A percentile compares a stretch with the other conserved stretches of the same genome.
These are phyloP conservation scores for Protomyces inouyei DNA, from an alignment of 1,139 yeast species.

Conservation along the genomic window DNA sequence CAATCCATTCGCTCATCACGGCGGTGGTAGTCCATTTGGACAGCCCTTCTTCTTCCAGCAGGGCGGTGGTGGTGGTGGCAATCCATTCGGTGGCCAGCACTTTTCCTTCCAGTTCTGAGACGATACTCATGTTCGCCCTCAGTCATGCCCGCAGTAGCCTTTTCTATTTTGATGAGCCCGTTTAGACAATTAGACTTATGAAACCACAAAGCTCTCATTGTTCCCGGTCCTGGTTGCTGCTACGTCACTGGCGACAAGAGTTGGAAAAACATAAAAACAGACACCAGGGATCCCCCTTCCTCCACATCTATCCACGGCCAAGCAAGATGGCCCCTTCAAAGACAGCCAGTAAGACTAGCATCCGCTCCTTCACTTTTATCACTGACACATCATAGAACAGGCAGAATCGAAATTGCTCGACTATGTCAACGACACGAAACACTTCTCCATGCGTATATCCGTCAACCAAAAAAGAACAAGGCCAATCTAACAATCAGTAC, in stretches of 20 bases:
- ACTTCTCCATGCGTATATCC: slow-evolving; percentile 29
- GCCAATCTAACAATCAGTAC: slow-evolving; percentile 14
- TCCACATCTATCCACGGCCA: too few species aligned
- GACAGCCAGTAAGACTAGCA: background rate
- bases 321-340: background rate
- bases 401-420: slow-evolving; percentile 29
- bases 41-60: slow-evolving; percentile 16
- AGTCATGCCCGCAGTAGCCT: too few species aligned
- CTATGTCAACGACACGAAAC: slow-evolving; percentile 31
- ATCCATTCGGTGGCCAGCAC: slow-evolving; percentile 5
- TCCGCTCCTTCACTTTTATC: too few species aligned
- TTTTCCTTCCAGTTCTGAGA: background rate
- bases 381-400: background rate
- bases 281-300: too few species aligned
- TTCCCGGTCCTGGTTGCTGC: too few species aligned
- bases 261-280: too few species aligned
- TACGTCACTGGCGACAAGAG: too few species aligned
- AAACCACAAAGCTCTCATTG: too few species aligned
- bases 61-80: slow-evolving; percentile 12
- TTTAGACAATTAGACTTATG: too few species aligned
- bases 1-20: slow-evolving; percentile 22
- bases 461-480: background rate
- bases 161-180: too few species aligned
- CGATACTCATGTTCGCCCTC: too few species aligned
- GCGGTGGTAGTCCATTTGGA: slow-evolving; percentile 3